Conservation (phyloP, 2,329 filamentous ascomycete genomes). For the Beauveria medogensis region DNA sequence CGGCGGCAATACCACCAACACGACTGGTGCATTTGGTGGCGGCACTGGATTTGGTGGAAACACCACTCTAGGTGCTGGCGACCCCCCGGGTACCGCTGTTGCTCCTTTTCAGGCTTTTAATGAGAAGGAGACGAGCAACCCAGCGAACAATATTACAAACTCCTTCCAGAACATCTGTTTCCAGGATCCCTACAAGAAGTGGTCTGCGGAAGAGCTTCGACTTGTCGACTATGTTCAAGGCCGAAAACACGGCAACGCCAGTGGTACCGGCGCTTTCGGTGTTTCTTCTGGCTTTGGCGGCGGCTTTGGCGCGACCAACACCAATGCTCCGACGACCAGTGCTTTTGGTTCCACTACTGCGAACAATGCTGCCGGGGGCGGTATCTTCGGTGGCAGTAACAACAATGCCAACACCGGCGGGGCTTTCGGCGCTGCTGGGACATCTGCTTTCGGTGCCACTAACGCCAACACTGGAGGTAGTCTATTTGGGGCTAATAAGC, state of each 20-base stretch:
- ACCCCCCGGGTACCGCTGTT: conserved; percentile 61
- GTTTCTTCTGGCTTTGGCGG: conserved; percentile 45
- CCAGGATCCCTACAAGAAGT: conserved; percentile 76
- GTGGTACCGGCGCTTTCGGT: conserved; percentile 80
- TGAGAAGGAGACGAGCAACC: conserved; percentile 70
- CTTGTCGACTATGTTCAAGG: conserved; percentile 85
- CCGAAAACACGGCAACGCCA: conserved; percentile 72
- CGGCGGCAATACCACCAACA: conserved; percentile 19
- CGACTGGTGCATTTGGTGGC: conserved; percentile 29
- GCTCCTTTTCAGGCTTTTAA: conserved; percentile 60
- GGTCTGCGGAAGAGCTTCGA: conserved; percentile 77
- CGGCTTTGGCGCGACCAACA: conserved; percentile 37
- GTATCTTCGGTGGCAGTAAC: conserved; percentile 30
- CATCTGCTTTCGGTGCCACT: conserved; percentile 29
- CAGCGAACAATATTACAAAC: conserved; percentile 37
- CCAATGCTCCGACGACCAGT: conserved; percentile 21
- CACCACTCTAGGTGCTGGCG: conserved; percentile 39
- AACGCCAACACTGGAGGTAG: conserved; percentile 22
- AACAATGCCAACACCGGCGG: conserved; percentile 22
- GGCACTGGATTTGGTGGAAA: conserved; percentile 27
- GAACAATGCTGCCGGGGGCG: conserved; percentile 21
- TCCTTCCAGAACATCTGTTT: conserved; percentile 75
- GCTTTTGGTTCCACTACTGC: conserved; percentile 38
- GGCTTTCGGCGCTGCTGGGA: conserved; percentile 14
- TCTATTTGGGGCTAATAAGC: conserved; percentile 28